phyloP scores from a whole-genome alignment of 108 stramenopile genomes.

The Cyclotella choctawhatcheeana region DNA sequence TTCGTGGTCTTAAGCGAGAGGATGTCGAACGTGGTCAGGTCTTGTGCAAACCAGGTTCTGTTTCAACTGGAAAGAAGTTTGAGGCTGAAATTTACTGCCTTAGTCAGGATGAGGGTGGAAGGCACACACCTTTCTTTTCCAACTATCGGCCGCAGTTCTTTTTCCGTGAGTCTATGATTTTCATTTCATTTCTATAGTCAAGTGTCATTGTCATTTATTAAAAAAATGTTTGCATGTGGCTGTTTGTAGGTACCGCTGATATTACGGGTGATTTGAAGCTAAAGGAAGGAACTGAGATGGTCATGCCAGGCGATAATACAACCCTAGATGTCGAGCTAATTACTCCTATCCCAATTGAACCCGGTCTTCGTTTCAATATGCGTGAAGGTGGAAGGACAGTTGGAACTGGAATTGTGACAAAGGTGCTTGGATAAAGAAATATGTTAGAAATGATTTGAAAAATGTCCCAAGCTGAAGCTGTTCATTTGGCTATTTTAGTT shows the following conservation, averaged over 20 bases:
- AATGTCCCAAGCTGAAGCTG: no score
- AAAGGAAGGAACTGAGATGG: slow-evolving; percentile 96
- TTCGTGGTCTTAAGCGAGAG: slow-evolving; percentile 97
- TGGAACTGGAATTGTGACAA: slow-evolving; percentile 97
- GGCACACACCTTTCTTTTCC: slow-evolving; percentile 99
- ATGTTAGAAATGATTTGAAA: no score
- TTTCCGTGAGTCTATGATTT: slow-evolving; percentile 90
- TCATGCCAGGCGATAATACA: slow-evolving; percentile 99
- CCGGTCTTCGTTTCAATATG: slow-evolving; percentile 97
- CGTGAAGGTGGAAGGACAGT: slow-evolving; percentile 99
- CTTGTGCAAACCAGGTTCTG: slow-evolving; percentile 88
- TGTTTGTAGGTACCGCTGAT: slow-evolving; percentile 91
- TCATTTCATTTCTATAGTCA: not conserved
- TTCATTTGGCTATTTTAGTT: no score
- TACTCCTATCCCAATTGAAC: slow-evolving; percentile 88
- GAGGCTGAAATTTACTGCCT: slow-evolving; percentile 98
- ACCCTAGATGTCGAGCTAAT: slow-evolving; percentile 95
- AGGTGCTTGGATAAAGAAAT: slow-evolving; percentile 75
- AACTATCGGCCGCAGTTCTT: slow-evolving; percentile 99
- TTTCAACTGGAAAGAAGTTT: slow-evolving; percentile 86
- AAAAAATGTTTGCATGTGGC: no score
- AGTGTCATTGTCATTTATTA: no score
- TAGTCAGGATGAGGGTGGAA: slow-evolving; percentile 97
- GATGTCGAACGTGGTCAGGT: slow-evolving; percentile 98
- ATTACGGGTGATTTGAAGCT: slow-evolving; percentile 92